These are phyloP conservation scores for Exidia glandulosa DNA, from an alignment of 768 basidiomycete genomes.

Conservation along the genomic window DNA sequence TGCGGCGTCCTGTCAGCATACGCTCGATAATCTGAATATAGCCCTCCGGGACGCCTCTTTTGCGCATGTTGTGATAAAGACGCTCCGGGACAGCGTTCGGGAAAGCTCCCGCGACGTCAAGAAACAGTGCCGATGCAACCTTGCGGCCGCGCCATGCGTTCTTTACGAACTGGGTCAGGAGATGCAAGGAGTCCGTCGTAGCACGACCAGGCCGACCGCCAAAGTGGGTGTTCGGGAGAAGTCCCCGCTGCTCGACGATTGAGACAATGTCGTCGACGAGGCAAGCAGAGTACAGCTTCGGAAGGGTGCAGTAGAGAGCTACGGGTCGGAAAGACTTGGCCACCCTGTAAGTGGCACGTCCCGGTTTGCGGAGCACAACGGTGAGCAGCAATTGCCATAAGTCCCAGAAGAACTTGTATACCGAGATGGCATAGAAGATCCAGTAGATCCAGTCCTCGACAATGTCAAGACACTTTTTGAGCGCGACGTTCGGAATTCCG, in stretches of 20 bases:
- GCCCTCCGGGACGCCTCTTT: conserved; percentile 5
- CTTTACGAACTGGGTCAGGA: not conserved
- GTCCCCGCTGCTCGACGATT: not conserved
- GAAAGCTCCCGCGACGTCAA: conserved; percentile 5
- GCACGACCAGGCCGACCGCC: conserved; percentile 1
- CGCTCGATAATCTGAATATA: conserved; percentile 9
- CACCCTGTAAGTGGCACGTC: conserved; percentile 2
- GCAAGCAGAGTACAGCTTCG: conserved; percentile 14
- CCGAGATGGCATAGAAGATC: not conserved
- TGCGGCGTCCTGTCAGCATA: conserved; percentile 11
- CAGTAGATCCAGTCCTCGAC: not conserved
- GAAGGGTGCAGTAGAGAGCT: conserved; percentile 13
- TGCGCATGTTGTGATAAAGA: conserved; percentile 8
- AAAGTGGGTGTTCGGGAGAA: conserved; percentile 1
- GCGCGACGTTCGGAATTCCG: conserved; percentile 3
- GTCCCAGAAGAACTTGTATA: not conserved
- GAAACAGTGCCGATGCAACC: conserved; percentile 3
- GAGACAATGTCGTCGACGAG: not conserved
- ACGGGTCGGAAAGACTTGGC: conserved; percentile 36
- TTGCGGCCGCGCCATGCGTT: conserved; percentile 1
- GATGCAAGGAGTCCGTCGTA: conserved; percentile 2
- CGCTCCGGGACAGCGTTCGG: not conserved
- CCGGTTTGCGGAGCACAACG: not conserved
- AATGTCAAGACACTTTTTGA: not conserved
- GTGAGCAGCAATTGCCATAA: not conserved